These are phyloP conservation scores for Acacia confusa DNA, from an alignment of 306 rosid genomes.

Conservation along the genomic window DNA sequence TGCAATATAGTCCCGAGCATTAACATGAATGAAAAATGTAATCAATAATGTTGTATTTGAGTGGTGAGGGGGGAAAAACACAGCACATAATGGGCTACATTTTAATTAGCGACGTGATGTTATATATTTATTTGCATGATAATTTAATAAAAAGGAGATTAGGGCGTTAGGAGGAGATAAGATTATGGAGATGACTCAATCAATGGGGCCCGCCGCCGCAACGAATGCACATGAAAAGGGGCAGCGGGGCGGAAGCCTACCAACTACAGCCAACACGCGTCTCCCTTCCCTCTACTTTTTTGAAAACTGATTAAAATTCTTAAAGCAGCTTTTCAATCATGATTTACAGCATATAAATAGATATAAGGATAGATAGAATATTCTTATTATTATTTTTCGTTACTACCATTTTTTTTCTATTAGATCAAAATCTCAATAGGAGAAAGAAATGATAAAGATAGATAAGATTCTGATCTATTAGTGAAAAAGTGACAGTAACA, in stretches of 20 bases:
- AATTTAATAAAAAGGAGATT: not conserved
- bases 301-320: no score
- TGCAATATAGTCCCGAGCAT: not conserved
- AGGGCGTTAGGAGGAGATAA: not conserved
- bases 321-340: no score
- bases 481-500: no score
- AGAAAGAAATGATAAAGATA: no score
- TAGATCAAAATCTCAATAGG: no score
- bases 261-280: not conserved
- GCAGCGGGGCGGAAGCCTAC: not conserved
- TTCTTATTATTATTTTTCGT: no score
- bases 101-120: not conserved
- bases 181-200: not conserved
- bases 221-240: not conserved
- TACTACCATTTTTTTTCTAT: no score
- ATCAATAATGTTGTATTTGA: not conserved
- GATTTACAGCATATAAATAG: no score
- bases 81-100: not conserved
- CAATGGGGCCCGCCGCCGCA: constrained; percentile 62
- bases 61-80: not conserved
- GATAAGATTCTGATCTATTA: no score
- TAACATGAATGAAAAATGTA: not conserved
- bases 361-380: no score
- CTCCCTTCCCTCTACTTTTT: not conserved
- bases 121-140: not conserved